Evolutionary conservation across 176 grass and related monocot species (phyloP).

Genomic region (Juncus inflexus): DNA sequence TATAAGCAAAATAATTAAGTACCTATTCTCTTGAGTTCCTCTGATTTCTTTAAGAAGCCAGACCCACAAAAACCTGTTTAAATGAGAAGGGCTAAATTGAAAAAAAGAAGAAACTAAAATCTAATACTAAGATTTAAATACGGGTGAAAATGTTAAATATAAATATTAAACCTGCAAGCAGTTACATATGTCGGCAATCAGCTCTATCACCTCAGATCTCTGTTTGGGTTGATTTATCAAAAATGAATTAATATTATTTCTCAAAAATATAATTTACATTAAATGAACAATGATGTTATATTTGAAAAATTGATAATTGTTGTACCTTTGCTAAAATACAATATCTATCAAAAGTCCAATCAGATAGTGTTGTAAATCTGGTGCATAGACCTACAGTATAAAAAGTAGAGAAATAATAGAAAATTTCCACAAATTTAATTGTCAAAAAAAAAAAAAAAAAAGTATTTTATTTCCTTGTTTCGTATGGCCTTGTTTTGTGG

Average conservation of each 20-base stretch:
- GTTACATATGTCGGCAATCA: slow-evolving; percentile 76
- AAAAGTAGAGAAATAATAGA: slow-evolving; percentile 2
- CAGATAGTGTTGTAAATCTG: slow-evolving; percentile 58
- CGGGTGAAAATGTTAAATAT: background rate
- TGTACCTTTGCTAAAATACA: slow-evolving; percentile 69
- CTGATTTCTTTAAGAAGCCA: slow-evolving; percentile 73
- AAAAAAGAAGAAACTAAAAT: background rate
- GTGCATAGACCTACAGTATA: slow-evolving; percentile 47
- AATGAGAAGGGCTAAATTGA: slow-evolving; percentile 6
- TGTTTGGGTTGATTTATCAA: slow-evolving; percentile 32
- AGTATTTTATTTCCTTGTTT: background rate
- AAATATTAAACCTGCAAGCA: slow-evolving; percentile 70
- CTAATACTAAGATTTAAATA: slow-evolving; percentile 4
- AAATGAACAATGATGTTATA: slow-evolving; percentile 8
- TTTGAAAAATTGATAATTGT: slow-evolving; percentile 3
- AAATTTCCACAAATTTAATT: background rate
- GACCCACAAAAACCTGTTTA: slow-evolving; percentile 51
- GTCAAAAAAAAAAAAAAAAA: background rate
- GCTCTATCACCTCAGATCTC: slow-evolving; percentile 74
- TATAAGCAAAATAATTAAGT: background rate
- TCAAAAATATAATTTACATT: background rate
- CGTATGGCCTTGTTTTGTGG: too few relatives aligned
- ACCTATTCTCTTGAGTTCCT: slow-evolving; percentile 99
- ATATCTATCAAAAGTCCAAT: slow-evolving; percentile 80
- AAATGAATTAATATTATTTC: slow-evolving; percentile 3